Conservation (phyloP, 352 stramenopile genomes). For the Hyaloperonospora brassicae region DNA sequence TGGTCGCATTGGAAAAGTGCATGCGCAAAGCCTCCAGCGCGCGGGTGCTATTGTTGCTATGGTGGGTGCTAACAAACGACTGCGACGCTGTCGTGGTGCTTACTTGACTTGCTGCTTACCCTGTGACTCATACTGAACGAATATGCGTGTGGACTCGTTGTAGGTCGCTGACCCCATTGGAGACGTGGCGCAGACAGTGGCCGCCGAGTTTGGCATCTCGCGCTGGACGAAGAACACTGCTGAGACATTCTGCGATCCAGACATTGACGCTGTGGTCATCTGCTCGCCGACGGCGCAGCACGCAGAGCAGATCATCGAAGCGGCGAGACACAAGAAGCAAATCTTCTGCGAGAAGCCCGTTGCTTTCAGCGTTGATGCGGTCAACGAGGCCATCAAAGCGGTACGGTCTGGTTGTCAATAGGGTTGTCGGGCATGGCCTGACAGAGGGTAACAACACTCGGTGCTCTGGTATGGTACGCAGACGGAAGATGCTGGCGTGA, state of each 20-base stretch:
- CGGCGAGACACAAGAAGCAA: conserved; percentile 87
- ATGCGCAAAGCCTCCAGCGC: conserved; percentile 45
- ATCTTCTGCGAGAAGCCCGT: conserved; percentile 95
- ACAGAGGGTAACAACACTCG: conserved; percentile 15
- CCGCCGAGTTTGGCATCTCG: conserved; percentile 37
- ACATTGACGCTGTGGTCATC: conserved; percentile 94
- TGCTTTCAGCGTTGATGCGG: conserved; percentile 72
- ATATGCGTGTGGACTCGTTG: not conserved
- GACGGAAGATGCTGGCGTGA: conserved; percentile 57
- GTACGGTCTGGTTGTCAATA: conserved; percentile 15
- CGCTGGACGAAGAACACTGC: conserved; percentile 56
- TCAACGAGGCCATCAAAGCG: conserved; percentile 45
- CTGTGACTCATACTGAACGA: conserved; percentile 3
- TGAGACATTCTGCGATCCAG: conserved; percentile 88
- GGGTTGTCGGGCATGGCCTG: not conserved
- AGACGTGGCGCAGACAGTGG: conserved; percentile 18
- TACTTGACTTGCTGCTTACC: not conserved
- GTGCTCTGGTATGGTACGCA: conserved; percentile 16
- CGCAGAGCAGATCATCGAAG: conserved; percentile 91
- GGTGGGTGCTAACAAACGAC: conserved; percentile 4
- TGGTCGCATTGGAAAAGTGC: conserved; percentile 58
- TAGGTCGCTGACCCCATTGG: conserved; percentile 39
- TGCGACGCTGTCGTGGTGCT: not conserved
- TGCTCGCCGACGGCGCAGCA: conserved; percentile 91
- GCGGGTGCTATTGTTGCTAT: conserved; percentile 37